Evolutionary conservation across 371 early-diverging fungal species (phyloP).

Genomic region (Zopfochytrium polystomum): DNA sequence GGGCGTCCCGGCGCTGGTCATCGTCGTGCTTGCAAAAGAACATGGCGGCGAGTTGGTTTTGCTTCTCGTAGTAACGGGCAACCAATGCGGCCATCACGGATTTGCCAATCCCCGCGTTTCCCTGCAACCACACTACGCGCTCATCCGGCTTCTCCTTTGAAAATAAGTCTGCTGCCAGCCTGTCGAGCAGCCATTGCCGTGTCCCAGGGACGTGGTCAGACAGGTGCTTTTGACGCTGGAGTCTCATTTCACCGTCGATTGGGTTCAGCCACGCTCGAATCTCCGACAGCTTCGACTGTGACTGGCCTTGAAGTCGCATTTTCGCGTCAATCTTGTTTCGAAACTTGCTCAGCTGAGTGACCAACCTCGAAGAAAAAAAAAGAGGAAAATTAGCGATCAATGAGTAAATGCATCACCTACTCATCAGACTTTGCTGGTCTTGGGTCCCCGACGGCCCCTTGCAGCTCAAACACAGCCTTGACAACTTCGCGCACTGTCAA

Average conservation of each 20-base stretch:
- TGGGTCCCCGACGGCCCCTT: conserved; percentile 2
- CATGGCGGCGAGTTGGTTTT: conserved; percentile 23
- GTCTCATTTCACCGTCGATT: conserved; percentile 8
- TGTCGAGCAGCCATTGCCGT: conserved; percentile 15
- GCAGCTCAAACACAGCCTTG: not conserved
- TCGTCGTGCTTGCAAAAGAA: too few species aligned
- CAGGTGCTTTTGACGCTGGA: not conserved
- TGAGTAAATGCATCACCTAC: not conserved
- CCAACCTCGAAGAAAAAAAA: not conserved
- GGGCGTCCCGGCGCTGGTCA: conserved; percentile 7
- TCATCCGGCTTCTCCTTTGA: conserved; percentile 4
- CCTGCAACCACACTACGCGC: conserved; percentile 21
- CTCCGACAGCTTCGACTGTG: not conserved
- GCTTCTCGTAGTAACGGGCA: conserved; percentile 20
- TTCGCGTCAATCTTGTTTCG: too few species aligned
- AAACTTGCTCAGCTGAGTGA: conserved; percentile 1
- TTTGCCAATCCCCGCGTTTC: conserved; percentile 27
- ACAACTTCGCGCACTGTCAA: not conserved
- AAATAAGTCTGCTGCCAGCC: conserved; percentile 1
- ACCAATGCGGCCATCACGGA: conserved; percentile 27
- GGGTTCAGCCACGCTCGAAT: conserved; percentile 8
- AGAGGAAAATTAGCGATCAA: not conserved
- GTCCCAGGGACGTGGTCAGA: conserved; percentile 12
- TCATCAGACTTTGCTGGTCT: not conserved
- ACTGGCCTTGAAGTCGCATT: too few species aligned